Evolutionary conservation across 495 filamentous ascomycete genomes (phyloP).

Genomic region (Aspergillus incahuasiensis): DNA sequence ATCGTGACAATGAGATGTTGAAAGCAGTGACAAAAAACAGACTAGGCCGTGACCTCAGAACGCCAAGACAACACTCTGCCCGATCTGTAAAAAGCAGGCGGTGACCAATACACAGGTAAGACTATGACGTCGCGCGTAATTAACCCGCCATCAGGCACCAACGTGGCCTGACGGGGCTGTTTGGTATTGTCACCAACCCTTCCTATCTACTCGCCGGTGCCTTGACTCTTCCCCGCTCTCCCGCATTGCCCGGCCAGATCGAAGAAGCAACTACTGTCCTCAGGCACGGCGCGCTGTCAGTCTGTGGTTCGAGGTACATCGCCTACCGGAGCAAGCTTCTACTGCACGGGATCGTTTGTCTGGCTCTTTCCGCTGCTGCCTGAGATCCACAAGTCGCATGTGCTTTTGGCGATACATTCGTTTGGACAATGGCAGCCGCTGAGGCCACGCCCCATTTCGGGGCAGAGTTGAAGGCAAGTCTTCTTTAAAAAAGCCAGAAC

Average conservation of each 20-base stretch:
- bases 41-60: background rate
- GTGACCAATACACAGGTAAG: background rate
- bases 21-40: slow-evolving; percentile 11
- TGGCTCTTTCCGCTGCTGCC: slow-evolving; percentile 1
- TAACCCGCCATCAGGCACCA: slow-evolving; percentile 7
- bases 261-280: slow-evolving; percentile 9
- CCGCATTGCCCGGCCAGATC: slow-evolving; percentile 16
- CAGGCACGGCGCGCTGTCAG: slow-evolving; percentile 1
- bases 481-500: background rate
- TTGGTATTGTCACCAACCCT: slow-evolving; percentile 29
- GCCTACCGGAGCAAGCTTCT: background rate
- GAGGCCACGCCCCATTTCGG: slow-evolving; percentile 78
- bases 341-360: background rate
- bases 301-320: background rate
- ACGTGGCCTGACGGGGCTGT: slow-evolving; percentile 23
- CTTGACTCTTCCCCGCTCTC: slow-evolving; percentile 30
- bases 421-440: slow-evolving; percentile 62
- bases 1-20: background rate
- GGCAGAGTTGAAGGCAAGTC: slow-evolving; percentile 77
- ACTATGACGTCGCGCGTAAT: slow-evolving; percentile 14
- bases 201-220: background rate
- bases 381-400: slow-evolving; percentile 12
- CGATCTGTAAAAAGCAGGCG: too few relatives aligned
- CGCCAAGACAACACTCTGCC: slow-evolving; percentile 9
- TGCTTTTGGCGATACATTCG: slow-evolving; percentile 9